Percentiles rank a stretch among this genome's conserved stretches.
Evolutionary conservation across 345 rosid genomes (phyloP).

Genomic region (Eucalyptus cloeziana): DNA sequence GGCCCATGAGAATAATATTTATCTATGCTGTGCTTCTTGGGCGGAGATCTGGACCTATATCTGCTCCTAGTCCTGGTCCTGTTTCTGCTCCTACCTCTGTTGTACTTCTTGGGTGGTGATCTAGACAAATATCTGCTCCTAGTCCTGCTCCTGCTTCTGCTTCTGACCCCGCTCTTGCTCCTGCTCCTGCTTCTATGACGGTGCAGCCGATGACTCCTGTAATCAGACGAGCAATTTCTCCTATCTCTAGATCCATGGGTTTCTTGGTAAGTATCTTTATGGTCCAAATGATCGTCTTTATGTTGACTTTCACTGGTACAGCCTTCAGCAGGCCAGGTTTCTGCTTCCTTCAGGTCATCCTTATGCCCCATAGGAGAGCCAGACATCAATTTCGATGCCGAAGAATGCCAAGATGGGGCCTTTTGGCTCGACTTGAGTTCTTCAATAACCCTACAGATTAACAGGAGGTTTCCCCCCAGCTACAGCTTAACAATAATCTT

Average conservation of each 20-base stretch:
- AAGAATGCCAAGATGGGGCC: neutral
- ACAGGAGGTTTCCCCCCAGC: neutral
- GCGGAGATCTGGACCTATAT: neutral
- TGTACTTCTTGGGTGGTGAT: neutral
- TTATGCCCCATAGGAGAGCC: neutral
- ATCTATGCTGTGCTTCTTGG: neutral
- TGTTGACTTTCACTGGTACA: neutral
- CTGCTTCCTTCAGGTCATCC: neutral
- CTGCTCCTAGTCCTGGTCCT: neutral
- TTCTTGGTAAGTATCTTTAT: neutral
- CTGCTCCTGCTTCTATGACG: neutral
- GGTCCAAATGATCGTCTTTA: neutral
- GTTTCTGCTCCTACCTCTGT: neutral
- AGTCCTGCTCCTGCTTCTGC: neutral
- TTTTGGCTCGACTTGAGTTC: neutral
- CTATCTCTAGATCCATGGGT: neutral
- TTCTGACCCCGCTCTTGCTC: neutral
- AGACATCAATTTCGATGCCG: neutral
- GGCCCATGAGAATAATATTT: neutral
- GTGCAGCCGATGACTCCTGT: neutral
- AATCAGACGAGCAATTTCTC: neutral
- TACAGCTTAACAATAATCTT: neutral
- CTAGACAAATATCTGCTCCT: neutral
- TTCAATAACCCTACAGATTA: neutral
- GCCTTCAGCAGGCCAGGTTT: neutral